A percentile compares a stretch with the other conserved stretches of the same genome.
Conservation (phyloP, 2,329 filamentous ascomycete species). For the Colletotrichum somersetense region DNA sequence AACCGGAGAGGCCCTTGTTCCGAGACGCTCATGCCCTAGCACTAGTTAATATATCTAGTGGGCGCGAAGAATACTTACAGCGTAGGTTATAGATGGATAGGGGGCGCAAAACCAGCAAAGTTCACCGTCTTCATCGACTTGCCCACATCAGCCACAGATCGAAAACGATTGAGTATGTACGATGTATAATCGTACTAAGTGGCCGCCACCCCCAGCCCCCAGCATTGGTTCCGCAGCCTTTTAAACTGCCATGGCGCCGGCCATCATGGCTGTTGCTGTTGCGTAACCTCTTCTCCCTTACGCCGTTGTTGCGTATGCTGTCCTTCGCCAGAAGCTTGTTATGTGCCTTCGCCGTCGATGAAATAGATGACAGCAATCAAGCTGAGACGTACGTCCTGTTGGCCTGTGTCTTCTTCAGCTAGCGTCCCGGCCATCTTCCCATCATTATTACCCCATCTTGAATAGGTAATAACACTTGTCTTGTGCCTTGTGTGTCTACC, state of each 20-base stretch:
- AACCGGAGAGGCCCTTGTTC: constrained; percentile 21
- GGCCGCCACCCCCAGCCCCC: neutral
- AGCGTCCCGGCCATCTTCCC: neutral
- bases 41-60: neutral
- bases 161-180: neutral
- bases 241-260: neutral
- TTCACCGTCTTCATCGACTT: constrained; percentile 3
- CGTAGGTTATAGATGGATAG: too few species aligned
- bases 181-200: too few species aligned
- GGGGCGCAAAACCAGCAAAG: constrained; percentile 1
- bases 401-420: neutral
- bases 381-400: neutral
- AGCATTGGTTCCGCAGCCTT: constrained; percentile 2
- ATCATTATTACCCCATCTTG: neutral
- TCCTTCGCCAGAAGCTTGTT: neutral
- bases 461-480: neutral
- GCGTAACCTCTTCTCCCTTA: neutral
- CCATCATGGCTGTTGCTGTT: neutral
- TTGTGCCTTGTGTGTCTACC: constrained; percentile 10
- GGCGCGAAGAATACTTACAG: neutral
- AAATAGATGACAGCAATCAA: neutral
- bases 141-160: constrained; percentile 10
- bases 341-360: neutral
- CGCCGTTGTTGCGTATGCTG: neutral
- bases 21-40: neutral